Base-by-base conservation (phyloP, 352 stramenopile genomes). In the Phytophthora nicotianae region DNA sequence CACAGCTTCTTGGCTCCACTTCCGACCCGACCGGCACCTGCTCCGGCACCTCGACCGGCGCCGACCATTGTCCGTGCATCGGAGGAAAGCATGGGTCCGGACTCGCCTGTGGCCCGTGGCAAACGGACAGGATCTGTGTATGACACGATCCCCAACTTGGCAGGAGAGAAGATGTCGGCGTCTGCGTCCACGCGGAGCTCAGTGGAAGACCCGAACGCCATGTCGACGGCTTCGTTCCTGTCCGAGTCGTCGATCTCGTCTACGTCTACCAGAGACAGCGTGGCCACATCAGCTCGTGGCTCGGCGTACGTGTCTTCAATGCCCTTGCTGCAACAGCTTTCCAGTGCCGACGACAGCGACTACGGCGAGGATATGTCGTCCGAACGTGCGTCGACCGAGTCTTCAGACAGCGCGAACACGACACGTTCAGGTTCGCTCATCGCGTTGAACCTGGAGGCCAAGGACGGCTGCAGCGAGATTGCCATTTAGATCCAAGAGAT, bases 371-470 rank as follows among this genome's bases (percentile, higher is more conserved):
- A 68, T 29, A 0, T 38, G 2, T 56, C 58, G 17, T 57, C 46
- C 11, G 58, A 75, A 6, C 72, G 68, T n/a, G 56, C 45, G 27
- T 77, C 69, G 9, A 62, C 50, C 0, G 42, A 58, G 11, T 74
- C 69, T 2, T 51, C 57, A 1, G 65, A 72, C 43, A 74, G 62
- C 32, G 46, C 19, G 14, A 70, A 70, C 27, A 67, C 40, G 32
- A 24, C 50, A 29, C 70, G 74, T 26, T 50, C 62, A 1, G 74
- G 74, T 0, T 82, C 74, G 40, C 54, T 82, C 35, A 82, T 82
- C 49, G 67, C 62, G 10, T 41, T 79, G 16, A 71, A 76, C 19
- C 32, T 74, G 33, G 63, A 79, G 11, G 64, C 66, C 16, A 75
- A 75, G 57, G 61, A 64, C 42, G 61, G 59, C 24, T 58, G 55